These are phyloP conservation scores for Penstemon eatonii DNA, from an alignment of 257 asterid genomes.

Conservation along the genomic window DNA sequence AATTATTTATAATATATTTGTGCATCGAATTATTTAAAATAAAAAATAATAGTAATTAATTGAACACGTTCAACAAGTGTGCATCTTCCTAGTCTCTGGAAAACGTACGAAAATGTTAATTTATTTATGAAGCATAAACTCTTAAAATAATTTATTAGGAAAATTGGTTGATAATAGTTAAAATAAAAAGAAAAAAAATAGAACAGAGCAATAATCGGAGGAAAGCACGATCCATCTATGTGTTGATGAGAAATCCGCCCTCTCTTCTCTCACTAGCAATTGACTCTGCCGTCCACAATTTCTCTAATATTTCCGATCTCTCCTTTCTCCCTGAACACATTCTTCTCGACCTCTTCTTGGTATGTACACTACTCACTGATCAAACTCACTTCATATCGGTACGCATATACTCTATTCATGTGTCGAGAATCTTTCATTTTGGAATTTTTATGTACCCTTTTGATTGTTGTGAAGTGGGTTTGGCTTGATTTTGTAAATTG, in stretches of 20 bases:
- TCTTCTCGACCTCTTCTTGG: slow-evolving; percentile 73
- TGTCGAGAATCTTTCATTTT: not conserved
- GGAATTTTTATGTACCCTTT: slow-evolving; percentile 14
- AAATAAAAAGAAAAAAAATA: too few relatives aligned
- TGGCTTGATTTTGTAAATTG: slow-evolving; percentile 17
- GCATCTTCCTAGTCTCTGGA: too few relatives aligned
- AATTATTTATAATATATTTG: too few relatives aligned
- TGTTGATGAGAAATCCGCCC: slow-evolving; percentile 82
- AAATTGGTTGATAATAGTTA: too few relatives aligned
- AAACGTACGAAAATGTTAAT: too few relatives aligned
- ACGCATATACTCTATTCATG: not conserved
- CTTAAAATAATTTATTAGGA: too few relatives aligned
- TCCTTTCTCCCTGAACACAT: slow-evolving; percentile 84
- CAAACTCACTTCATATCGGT: not conserved
- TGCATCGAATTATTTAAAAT: too few relatives aligned
- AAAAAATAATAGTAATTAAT: too few relatives aligned
- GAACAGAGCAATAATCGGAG: slow-evolving; percentile 39
- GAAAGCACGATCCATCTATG: slow-evolving; percentile 32
- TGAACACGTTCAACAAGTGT: too few relatives aligned
- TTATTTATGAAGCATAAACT: too few relatives aligned
- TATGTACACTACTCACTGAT: slow-evolving; percentile 23
- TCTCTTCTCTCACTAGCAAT: slow-evolving; percentile 76
- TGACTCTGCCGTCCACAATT: slow-evolving; percentile 65
- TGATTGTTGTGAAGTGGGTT: slow-evolving; percentile 22
- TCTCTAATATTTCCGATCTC: slow-evolving; percentile 66